Conservation (phyloP, 2,329 filamentous ascomycete species). For the Ophiocordyceps australis region DNA sequence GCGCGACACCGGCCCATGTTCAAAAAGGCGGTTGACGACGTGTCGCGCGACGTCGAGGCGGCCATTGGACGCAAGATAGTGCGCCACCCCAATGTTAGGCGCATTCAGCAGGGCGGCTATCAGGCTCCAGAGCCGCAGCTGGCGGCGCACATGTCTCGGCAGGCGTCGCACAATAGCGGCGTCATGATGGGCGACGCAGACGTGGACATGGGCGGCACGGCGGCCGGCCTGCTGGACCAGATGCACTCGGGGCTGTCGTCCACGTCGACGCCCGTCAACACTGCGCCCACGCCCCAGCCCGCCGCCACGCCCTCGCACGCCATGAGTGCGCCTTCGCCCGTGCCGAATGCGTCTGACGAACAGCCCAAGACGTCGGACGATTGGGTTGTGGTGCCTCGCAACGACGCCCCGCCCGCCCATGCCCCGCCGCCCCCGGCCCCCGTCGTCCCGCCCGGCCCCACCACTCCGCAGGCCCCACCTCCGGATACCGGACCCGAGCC, state of each 20-base stretch:
- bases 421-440: slow-evolving; percentile 15
- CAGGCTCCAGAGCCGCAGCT: slow-evolving; percentile 33
- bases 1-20: slow-evolving; percentile 9
- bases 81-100: slow-evolving; percentile 44
- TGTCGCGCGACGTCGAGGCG: slow-evolving; percentile 57
- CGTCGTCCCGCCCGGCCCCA: slow-evolving; percentile 47
- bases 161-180: slow-evolving; percentile 35
- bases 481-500: too few species aligned
- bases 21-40: slow-evolving; percentile 47
- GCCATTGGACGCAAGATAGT: slow-evolving; percentile 49
- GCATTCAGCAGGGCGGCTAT: slow-evolving; percentile 62
- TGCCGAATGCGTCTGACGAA: slow-evolving; percentile 1
- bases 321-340: slow-evolving; percentile 24
- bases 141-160: slow-evolving; percentile 25
- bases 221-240: slow-evolving; percentile 47
- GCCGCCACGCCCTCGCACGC: slow-evolving; percentile 35
- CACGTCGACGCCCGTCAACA: slow-evolving; percentile 41
- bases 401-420: slow-evolving; percentile 20
- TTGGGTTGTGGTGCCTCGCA: slow-evolving; percentile 36
- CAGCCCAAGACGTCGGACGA: slow-evolving; percentile 6
- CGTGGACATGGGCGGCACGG: slow-evolving; percentile 46
- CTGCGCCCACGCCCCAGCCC: slow-evolving; percentile 40
- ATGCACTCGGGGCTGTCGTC: slow-evolving; percentile 45
- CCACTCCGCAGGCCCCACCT: slow-evolving; percentile 20
- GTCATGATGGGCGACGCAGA: slow-evolving; percentile 40